These are phyloP conservation scores for Phialophora macrospora DNA, from an alignment of 2,329 filamentous ascomycete genomes.

Conservation along the genomic window DNA sequence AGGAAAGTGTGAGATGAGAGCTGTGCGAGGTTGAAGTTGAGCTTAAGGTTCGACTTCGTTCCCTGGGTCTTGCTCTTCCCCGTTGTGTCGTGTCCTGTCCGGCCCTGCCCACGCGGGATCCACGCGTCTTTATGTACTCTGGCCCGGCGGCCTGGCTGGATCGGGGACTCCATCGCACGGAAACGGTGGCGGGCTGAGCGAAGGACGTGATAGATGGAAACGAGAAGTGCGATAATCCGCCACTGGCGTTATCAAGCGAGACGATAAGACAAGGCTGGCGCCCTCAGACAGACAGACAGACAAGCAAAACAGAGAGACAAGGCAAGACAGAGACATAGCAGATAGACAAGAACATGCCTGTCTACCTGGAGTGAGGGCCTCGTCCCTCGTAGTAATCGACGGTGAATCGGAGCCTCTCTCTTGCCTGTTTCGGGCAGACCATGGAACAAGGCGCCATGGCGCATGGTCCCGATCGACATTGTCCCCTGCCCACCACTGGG, in stretches of 20 bases:
- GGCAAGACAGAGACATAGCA: no score
- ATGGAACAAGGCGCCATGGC: not conserved
- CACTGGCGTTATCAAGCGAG: not conserved
- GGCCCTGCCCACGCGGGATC: not conserved
- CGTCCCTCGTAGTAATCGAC: no score
- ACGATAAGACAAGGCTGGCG: constrained; percentile 1
- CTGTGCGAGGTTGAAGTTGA: no score
- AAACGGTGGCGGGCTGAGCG: no score
- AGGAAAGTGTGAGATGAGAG: no score
- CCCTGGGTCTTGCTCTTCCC: not conserved
- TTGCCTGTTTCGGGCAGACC: not conserved
- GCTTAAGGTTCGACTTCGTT: not conserved
- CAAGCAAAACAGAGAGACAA: no score
- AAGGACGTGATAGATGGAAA: not conserved
- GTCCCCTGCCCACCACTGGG: no score
- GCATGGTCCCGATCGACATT: not conserved
- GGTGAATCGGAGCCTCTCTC: constrained; percentile 1
- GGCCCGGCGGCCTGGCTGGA: not conserved
- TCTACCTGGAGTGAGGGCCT: no score
- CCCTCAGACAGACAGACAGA: no score
- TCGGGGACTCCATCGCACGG: not conserved
- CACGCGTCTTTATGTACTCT: not conserved
- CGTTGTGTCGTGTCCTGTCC: not conserved
- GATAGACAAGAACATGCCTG: no score
- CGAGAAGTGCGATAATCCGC: not conserved